Conservation (phyloP, 805 yeast species). For the Myxozyma neglecta region DNA sequence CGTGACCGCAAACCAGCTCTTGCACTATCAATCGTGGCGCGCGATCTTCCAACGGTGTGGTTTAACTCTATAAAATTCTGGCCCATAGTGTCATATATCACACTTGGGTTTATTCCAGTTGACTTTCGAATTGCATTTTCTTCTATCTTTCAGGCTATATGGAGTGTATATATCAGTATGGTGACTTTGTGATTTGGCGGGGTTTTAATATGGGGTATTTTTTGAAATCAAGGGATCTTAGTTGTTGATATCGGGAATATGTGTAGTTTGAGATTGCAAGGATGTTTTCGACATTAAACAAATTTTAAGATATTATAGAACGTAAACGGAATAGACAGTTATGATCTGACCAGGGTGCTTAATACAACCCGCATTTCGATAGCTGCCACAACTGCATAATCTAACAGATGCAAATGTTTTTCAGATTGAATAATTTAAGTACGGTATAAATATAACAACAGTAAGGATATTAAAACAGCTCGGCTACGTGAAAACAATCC, state of each 20-base stretch:
- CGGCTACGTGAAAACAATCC: too few relatives aligned
- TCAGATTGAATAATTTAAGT: too few relatives aligned
- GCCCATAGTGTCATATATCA: constrained; percentile 13
- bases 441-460: too few relatives aligned
- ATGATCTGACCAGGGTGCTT: too few relatives aligned
- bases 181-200: not conserved
- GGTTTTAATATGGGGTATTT: not conserved
- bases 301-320: too few relatives aligned
- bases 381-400: too few relatives aligned
- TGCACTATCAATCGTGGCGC: constrained; percentile 1
- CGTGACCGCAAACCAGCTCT: constrained; percentile 1
- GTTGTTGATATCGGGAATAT: not conserved
- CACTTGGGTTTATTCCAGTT: constrained; percentile 14
- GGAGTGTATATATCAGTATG: constrained; percentile 10
- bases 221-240: not conserved
- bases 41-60: constrained; percentile 2
- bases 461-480: too few relatives aligned
- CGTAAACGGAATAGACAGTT: too few relatives aligned
- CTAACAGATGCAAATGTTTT: too few relatives aligned
- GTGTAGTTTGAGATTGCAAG: too few relatives aligned
- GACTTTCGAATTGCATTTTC: constrained; percentile 13
- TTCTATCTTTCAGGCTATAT: constrained; percentile 5
- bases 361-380: too few relatives aligned
- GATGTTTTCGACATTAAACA: too few relatives aligned
- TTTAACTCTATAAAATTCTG: constrained; percentile 13